Base-by-base conservation (phyloP, 148 eudicot species). In the Camellia granthamiana region DNA sequence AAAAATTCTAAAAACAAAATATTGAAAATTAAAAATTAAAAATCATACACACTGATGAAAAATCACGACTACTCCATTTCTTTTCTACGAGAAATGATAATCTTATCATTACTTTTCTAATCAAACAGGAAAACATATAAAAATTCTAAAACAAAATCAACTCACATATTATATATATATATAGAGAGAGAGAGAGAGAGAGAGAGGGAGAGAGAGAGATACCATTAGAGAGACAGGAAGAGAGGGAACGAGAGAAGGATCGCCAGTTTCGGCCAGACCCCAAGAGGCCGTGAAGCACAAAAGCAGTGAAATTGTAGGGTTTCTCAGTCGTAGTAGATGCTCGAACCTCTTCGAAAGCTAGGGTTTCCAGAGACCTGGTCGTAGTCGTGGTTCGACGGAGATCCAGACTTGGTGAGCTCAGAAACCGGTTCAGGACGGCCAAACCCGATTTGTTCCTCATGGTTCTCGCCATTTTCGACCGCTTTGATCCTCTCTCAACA, bases 231-330 rank as follows among this genome's bases (percentile, higher is more conserved):
- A 93, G 95, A 74, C 69, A 85, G 78, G 92, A 85, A 74, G 89
- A 83, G 21, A 96, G 95, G 79, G 74, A 69, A 42, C 93, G 93
- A 80, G 94, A 84, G 81, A 96, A 96, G 18, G 98, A 93, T 44
- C 99, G 90, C 99, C 99, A 96, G 82, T 96, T 96, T 0, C 99
- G 87, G 14, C 85, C 92, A 14, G 98, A 92, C 1, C 99, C 99
- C 9, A 96, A 80, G 78, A 96, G 92, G 9, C 98, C 98, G 71
- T 96, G 99, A 64, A 96, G 87, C 7, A 96, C 81, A 44, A 96
- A 85, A 11, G 90, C 97, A 12, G 98, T 91, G 71, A 88, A 81
- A 44, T 78, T 56, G 82, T 84, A 80, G 3, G 92, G 88, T 49
- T 60, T 87, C 0, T 88, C 84, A 5, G 72, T 56, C 0, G 94